Percentiles rank a stretch among this genome's conserved stretches.
These are phyloP conservation scores for Barnettozyma botsteinii DNA, from an alignment of 805 yeast species.

Conservation along the genomic window DNA sequence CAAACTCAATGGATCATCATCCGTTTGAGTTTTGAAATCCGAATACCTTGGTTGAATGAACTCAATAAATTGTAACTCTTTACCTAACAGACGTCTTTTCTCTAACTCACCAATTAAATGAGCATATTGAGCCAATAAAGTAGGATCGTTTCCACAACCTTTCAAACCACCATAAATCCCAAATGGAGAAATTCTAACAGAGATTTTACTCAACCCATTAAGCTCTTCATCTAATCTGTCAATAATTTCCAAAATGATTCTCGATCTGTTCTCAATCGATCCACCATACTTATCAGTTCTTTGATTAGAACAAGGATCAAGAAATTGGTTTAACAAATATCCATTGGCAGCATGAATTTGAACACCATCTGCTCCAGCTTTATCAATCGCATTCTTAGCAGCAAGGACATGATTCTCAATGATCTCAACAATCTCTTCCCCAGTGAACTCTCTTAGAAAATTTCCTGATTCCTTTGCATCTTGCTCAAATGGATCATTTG, in stretches of 20 bases:
- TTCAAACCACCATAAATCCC: slow-evolving; percentile 26
- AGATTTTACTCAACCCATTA: slow-evolving; percentile 6
- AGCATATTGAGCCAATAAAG: slow-evolving; percentile 32
- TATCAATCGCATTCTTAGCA: slow-evolving; percentile 31
- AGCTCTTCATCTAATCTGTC: slow-evolving; percentile 5
- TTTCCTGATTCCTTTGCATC: slow-evolving; percentile 29
- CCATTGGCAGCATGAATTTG: slow-evolving; percentile 69
- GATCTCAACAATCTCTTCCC: slow-evolving; percentile 31
- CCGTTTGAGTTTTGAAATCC: neutral
- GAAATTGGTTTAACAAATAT: slow-evolving; percentile 50
- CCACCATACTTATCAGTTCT: slow-evolving; percentile 52
- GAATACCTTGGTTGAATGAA: slow-evolving; percentile 38
- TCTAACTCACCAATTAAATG: slow-evolving; percentile 38
- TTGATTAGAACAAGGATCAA: slow-evolving; percentile 39
- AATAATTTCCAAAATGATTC: slow-evolving; percentile 37
- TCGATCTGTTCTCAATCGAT: slow-evolving; percentile 41
- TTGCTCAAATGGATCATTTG: slow-evolving; percentile 16
- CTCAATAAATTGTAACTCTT: slow-evolving; percentile 37
- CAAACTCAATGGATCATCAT: neutral
- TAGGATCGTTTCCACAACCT: slow-evolving; percentile 25
- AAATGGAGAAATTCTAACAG: slow-evolving; percentile 36
- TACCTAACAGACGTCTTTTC: slow-evolving; percentile 30
- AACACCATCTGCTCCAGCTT: slow-evolving; percentile 46
- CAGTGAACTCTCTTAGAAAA: slow-evolving; percentile 18
- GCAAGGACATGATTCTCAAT: slow-evolving; percentile 36